Conservation (phyloP, 164 flowering plant genomes). For the Pachysandra terminalis region DNA sequence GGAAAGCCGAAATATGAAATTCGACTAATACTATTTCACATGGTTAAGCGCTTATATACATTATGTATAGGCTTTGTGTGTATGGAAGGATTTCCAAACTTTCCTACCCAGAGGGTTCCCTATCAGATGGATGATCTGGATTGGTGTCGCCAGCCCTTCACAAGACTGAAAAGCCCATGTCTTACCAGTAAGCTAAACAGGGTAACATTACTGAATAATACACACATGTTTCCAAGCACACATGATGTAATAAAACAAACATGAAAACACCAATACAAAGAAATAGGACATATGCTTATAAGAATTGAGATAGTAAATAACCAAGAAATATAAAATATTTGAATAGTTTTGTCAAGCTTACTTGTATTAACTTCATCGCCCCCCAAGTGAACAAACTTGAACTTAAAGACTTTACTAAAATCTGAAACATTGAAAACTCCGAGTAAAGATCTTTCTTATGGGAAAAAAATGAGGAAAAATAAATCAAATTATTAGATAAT, state of each 20-base stretch:
- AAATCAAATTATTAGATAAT: not conserved
- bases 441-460: not conserved
- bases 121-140: too few relatives aligned
- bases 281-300: not conserved
- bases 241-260: not conserved
- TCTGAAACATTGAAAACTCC: constrained; percentile 41
- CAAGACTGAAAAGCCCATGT: too few relatives aligned
- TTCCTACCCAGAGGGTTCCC: too few relatives aligned
- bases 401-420: constrained; percentile 85
- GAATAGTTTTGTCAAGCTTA: constrained; percentile 25
- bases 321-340: not conserved
- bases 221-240: not conserved
- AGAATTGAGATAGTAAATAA: too few relatives aligned
- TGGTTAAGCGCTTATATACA: too few relatives aligned
- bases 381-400: constrained; percentile 80
- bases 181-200: too few relatives aligned
- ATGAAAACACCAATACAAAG: not conserved
- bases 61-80: too few relatives aligned
- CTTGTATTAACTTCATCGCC: constrained; percentile 94
- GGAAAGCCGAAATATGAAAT: too few relatives aligned
- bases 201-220: too few relatives aligned
- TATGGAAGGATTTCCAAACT: too few relatives aligned
- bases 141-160: too few relatives aligned
- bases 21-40: too few relatives aligned
- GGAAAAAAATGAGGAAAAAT: not conserved